phyloP scores from a whole-genome alignment of 1,284 basidiomycete species.

The Thelephora terrestris region DNA sequence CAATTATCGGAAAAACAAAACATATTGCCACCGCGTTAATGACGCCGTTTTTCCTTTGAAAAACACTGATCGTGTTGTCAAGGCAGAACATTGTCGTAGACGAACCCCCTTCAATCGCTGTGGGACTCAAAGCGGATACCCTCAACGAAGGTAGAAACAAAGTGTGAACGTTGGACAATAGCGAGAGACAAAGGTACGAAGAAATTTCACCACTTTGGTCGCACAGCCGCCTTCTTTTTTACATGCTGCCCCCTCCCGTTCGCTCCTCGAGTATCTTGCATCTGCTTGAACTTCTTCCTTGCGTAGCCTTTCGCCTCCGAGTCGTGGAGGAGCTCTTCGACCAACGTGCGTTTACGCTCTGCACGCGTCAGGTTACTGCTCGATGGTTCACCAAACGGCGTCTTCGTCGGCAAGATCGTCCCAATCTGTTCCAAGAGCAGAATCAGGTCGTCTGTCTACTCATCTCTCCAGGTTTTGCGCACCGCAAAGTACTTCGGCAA shows the following conservation, averaged over 20 bases:
- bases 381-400: constrained; percentile 68
- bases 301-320: constrained; percentile 81
- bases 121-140: too few species aligned
- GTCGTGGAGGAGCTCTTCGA: constrained; percentile 86
- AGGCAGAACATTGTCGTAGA: too few species aligned
- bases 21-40: too few species aligned
- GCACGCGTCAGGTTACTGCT: constrained; percentile 60
- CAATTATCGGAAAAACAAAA: too few species aligned
- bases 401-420: constrained; percentile 68
- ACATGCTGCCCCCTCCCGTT: constrained; percentile 68
- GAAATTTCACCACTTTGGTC: constrained; percentile 53
- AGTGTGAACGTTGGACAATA: too few species aligned
- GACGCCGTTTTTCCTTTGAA: too few species aligned
- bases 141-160: too few species aligned
- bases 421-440: constrained; percentile 56
- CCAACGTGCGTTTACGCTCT: constrained; percentile 70
- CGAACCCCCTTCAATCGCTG: too few species aligned
- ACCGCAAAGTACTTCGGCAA: constrained; percentile 88
- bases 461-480: constrained; percentile 18
- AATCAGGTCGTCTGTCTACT: background rate
- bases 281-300: constrained; percentile 87
- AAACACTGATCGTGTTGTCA: too few species aligned
- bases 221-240: constrained; percentile 53
- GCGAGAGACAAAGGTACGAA: too few species aligned
- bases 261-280: constrained; percentile 64